These are phyloP conservation scores for Lipomyces mesembrius DNA, from an alignment of 805 yeast genomes.

Conservation along the genomic window DNA sequence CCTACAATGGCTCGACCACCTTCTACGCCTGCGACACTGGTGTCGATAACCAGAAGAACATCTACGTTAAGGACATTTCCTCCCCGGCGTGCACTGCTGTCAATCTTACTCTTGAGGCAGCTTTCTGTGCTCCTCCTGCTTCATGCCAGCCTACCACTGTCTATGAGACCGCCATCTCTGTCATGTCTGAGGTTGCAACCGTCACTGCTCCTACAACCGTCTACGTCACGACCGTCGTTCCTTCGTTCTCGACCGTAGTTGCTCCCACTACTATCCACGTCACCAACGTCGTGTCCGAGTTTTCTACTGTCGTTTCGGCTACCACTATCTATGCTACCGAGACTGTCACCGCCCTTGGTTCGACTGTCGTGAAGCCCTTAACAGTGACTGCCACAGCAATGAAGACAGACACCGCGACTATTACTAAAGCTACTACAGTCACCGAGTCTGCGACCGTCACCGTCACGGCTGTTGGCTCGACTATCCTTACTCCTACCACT, in stretches of 20 bases:
- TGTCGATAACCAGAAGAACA: conserved; percentile 31
- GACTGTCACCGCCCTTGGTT: conserved; percentile 31
- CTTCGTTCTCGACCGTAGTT: conserved; percentile 9
- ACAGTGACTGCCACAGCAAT: conserved; percentile 28
- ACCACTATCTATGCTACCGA: conserved; percentile 19
- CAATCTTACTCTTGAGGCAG: conserved; percentile 21
- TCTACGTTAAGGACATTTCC: conserved; percentile 34
- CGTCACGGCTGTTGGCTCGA: conserved; percentile 32
- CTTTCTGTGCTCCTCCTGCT: conserved; percentile 24
- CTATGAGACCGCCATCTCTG: conserved; percentile 7
- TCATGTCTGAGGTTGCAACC: conserved; percentile 1
- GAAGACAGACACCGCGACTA: conserved; percentile 10
- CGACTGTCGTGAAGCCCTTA: conserved; percentile 28
- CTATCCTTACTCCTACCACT: conserved; percentile 28
- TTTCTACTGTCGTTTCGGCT: conserved; percentile 7
- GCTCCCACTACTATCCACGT: conserved; percentile 11
- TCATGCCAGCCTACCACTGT: conserved; percentile 29
- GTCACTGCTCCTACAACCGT: conserved; percentile 16
- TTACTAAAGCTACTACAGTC: conserved; percentile 22
- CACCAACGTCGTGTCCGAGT: conserved; percentile 1
- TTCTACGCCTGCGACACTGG: conserved; percentile 38
- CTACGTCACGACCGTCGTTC: neutral
- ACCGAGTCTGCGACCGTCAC: conserved; percentile 30
- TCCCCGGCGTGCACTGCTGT: conserved; percentile 32
- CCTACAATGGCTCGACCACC: conserved; percentile 34